Percentiles rank a stretch among this genome's conserved stretches.
These are phyloP conservation scores for Lentinus brumalis DNA, from an alignment of 768 basidiomycete genomes.

Conservation along the genomic window DNA sequence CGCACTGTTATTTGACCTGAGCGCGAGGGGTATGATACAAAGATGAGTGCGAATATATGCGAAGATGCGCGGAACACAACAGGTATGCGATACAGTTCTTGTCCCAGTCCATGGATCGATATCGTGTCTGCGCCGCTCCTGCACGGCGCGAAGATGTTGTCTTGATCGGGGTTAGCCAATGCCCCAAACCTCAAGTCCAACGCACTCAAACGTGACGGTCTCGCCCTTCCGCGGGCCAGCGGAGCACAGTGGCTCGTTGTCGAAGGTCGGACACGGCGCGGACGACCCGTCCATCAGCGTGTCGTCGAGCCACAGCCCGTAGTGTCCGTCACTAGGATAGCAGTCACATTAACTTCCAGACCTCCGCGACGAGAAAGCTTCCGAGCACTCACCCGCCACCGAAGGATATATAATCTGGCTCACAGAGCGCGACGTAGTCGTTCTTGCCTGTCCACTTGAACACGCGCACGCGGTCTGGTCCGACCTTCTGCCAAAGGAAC, in stretches of 20 bases:
- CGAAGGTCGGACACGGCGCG: conserved; percentile 83
- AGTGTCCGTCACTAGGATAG: conserved; percentile 36
- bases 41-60: background rate
- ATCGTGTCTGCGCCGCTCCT: too few species aligned
- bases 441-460: conserved; percentile 89
- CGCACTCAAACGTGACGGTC: conserved; percentile 81
- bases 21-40: too few species aligned
- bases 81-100: background rate
- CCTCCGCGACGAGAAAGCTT: background rate
- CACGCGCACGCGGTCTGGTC: conserved; percentile 48
- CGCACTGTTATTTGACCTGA: too few species aligned
- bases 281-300: conserved; percentile 83
- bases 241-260: conserved; percentile 79
- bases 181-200: conserved; percentile 91
- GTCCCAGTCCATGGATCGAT: background rate
- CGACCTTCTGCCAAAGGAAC: conserved; percentile 74
- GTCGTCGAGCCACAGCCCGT: conserved; percentile 86
- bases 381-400: conserved; percentile 74
- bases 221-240: conserved; percentile 44
- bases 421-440: conserved; percentile 87
- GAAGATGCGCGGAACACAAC: background rate
- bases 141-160: too few species aligned
- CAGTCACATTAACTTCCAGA: background rate
- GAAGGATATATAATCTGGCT: conserved; percentile 78
- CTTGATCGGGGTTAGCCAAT: conserved; percentile 54